Percentiles rank a stretch among this genome's conserved stretches.
These are phyloP conservation scores for Eucalyptus pauciflora DNA, from an alignment of 345 rosid genomes.

Conservation along the genomic window DNA sequence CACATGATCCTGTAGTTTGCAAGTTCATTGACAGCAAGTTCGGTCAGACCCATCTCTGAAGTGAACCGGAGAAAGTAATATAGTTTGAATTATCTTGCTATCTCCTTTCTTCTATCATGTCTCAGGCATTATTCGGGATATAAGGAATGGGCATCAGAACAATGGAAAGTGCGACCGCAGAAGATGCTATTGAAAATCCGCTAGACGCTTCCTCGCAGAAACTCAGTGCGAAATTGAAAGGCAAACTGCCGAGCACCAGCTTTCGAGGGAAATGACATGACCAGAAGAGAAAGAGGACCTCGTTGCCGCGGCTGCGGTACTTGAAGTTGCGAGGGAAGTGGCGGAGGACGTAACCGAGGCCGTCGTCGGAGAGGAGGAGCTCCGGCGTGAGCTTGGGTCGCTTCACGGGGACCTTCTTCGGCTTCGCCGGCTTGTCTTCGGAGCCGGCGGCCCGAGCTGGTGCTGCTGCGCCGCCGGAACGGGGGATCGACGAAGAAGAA, in stretches of 20 bases:
- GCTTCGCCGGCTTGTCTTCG: conserved; percentile 20
- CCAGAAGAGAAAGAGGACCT: conserved; percentile 22
- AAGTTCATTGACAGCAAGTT: neutral
- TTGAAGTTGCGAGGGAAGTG: conserved; percentile 79
- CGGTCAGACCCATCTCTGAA: neutral
- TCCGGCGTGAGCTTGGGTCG: conserved; percentile 87
- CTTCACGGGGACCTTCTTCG: conserved; percentile 31
- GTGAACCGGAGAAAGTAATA: neutral
- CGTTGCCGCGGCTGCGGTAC: conserved; percentile 74
- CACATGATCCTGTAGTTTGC: neutral
- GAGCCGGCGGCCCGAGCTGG: neutral
- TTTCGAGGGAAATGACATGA: neutral
- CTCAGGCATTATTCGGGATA: neutral
- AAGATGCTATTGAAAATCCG: neutral
- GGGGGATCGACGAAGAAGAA: conserved; percentile 6
- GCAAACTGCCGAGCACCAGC: neutral
- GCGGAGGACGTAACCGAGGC: conserved; percentile 76
- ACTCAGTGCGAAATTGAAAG: neutral
- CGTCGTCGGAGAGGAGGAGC: conserved; percentile 70
- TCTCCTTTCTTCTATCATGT: neutral
- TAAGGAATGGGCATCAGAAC: neutral
- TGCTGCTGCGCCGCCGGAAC: neutral
- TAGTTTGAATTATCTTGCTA: neutral
- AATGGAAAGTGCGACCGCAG: neutral
- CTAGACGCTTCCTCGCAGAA: neutral